Evolutionary conservation across 768 basidiomycete species (phyloP).

Genomic region (Leccinum boreale): DNA sequence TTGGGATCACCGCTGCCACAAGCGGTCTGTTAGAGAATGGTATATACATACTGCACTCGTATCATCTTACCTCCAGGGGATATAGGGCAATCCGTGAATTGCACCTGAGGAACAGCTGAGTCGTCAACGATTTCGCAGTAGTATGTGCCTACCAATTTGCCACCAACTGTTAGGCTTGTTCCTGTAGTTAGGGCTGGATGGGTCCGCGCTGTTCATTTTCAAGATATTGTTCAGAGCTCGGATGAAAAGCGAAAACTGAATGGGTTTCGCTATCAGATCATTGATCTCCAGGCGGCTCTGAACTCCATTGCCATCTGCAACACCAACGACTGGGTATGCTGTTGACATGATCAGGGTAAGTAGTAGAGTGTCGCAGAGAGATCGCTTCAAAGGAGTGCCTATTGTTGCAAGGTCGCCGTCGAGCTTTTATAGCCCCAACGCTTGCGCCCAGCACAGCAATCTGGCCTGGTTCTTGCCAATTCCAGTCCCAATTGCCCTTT

Average conservation of each 20-base stretch:
- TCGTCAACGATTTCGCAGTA: not conserved
- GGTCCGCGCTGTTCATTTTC: slow-evolving; percentile 2
- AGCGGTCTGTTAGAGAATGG: not conserved
- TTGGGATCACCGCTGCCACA: slow-evolving; percentile 16
- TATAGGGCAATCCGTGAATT: slow-evolving; percentile 20
- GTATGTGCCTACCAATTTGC: slow-evolving; percentile 13
- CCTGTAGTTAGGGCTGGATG: slow-evolving; percentile 1
- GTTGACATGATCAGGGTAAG: slow-evolving; percentile 10
- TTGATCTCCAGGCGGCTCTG: slow-evolving; percentile 16
- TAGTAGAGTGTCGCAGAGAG: not conserved
- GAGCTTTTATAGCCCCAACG: not conserved
- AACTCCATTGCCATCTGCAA: not conserved
- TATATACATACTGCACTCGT: not conserved
- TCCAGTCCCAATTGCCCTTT: not conserved
- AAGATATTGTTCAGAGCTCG: slow-evolving; percentile 8
- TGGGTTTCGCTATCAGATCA: slow-evolving; percentile 13
- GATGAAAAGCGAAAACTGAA: slow-evolving; percentile 21
- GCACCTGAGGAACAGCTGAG: not conserved
- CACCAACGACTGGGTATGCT: slow-evolving; percentile 10
- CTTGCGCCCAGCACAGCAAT: not conserved
- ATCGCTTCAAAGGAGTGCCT: not conserved
- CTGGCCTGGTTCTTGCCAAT: not conserved
- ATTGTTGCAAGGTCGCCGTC: not conserved
- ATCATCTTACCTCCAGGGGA: slow-evolving; percentile 8
- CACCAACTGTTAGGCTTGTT: slow-evolving; percentile 22